Evolutionary conservation across 768 basidiomycete genomes (phyloP).

Genomic region (Calocybe cyanea): DNA sequence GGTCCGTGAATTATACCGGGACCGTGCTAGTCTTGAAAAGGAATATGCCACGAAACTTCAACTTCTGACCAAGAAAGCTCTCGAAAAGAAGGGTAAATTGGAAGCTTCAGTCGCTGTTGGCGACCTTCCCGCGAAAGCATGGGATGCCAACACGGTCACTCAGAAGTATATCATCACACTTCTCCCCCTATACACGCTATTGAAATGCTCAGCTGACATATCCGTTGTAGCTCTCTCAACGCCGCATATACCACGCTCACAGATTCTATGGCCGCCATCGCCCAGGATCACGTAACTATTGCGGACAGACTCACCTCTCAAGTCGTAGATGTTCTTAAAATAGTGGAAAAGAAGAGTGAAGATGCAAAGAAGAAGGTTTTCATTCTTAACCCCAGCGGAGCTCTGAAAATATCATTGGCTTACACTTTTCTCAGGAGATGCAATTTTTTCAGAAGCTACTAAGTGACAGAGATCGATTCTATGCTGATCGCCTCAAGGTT

Average conservation of each 20-base stretch:
- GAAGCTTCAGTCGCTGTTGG: slow-evolving; percentile 57
- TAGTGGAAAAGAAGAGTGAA: slow-evolving; percentile 59
- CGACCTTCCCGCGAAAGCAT: slow-evolving; percentile 61
- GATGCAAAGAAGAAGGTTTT: slow-evolving; percentile 65
- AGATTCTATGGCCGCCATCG: slow-evolving; percentile 50
- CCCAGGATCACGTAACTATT: slow-evolving; percentile 66
- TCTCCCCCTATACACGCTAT: not conserved
- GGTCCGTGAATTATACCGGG: slow-evolving; percentile 72
- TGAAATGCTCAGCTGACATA: slow-evolving; percentile 9
- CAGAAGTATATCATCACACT: slow-evolving; percentile 43
- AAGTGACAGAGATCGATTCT: slow-evolving; percentile 64
- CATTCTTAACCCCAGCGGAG: not conserved
- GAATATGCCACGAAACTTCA: slow-evolving; percentile 78
- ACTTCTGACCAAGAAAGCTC: slow-evolving; percentile 57
- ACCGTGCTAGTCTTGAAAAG: slow-evolving; percentile 64
- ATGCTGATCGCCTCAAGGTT: slow-evolving; percentile 70
- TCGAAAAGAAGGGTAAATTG: slow-evolving; percentile 66
- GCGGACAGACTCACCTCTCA: slow-evolving; percentile 59
- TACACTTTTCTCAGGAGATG: slow-evolving; percentile 46
- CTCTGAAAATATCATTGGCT: slow-evolving; percentile 5
- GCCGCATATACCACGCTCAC: slow-evolving; percentile 68
- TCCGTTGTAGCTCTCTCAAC: slow-evolving; percentile 57
- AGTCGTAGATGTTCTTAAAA: slow-evolving; percentile 61
- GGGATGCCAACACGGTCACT: slow-evolving; percentile 46
- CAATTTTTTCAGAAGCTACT: slow-evolving; percentile 70